These are phyloP conservation scores for Curvularia sp. DNA, from an alignment of 2,329 filamentous ascomycete species.

Conservation along the genomic window DNA sequence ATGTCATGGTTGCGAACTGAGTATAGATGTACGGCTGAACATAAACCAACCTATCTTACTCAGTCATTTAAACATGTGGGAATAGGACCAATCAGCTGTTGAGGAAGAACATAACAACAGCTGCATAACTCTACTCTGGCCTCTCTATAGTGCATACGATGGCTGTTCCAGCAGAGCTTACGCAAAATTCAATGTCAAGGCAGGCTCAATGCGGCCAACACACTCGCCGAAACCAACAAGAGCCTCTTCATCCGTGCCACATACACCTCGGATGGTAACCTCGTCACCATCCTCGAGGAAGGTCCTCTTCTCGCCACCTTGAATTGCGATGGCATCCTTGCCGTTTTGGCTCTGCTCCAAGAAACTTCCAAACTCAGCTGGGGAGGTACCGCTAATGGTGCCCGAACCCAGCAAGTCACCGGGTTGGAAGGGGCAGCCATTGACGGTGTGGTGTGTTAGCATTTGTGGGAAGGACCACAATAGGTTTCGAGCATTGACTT, in stretches of 20 bases:
- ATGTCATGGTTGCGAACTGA: neutral
- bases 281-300: conserved; percentile 80
- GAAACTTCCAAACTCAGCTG: conserved; percentile 70
- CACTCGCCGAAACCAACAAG: conserved; percentile 81
- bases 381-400: conserved; percentile 72
- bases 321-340: conserved; percentile 68
- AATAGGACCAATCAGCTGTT: neutral
- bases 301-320: conserved; percentile 69
- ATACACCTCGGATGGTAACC: conserved; percentile 69
- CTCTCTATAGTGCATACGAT: neutral
- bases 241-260: conserved; percentile 67
- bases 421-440: conserved; percentile 75
- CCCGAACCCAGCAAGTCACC: conserved; percentile 81
- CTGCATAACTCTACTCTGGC: neutral
- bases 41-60: neutral
- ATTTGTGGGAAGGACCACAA: conserved; percentile 87
- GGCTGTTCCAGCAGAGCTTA: neutral
- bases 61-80: neutral
- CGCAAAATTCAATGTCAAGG: conserved; percentile 35
- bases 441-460: conserved; percentile 79
- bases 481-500: conserved; percentile 70
- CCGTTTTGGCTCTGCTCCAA: conserved; percentile 76
- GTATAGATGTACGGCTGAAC: neutral
- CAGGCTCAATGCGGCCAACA: conserved; percentile 64
- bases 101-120: neutral